Conservation (phyloP, 352 stramenopile genomes). For the Globisporangium megalacanthum region DNA sequence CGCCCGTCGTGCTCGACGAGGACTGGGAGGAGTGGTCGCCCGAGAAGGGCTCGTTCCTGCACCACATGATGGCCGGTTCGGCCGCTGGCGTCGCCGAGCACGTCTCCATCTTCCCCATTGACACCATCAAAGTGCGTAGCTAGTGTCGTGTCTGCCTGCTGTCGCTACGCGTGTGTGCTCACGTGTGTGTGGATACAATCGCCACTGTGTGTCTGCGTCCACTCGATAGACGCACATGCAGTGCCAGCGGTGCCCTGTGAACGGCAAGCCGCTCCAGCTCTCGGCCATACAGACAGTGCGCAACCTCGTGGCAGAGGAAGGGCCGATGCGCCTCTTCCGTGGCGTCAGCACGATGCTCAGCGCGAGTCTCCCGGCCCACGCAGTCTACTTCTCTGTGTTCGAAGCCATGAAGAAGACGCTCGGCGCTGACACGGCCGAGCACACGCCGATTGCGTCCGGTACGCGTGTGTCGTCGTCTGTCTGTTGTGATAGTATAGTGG, state of each 20-base stretch:
- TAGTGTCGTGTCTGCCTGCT: neutral
- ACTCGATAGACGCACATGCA: conserved; percentile 94
- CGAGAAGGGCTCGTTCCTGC: conserved; percentile 90
- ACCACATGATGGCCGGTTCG: conserved; percentile 94
- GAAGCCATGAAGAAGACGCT: conserved; percentile 84
- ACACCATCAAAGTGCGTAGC: conserved; percentile 70
- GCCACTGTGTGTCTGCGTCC: no score
- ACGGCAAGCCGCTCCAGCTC: conserved; percentile 47
- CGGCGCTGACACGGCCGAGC: conserved; percentile 58
- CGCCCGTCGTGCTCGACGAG: conserved; percentile 40
- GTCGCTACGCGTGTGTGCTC: neutral
- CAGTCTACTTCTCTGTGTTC: conserved; percentile 92
- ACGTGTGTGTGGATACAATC: neutral
- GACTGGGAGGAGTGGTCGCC: conserved; percentile 94
- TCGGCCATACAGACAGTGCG: conserved; percentile 59
- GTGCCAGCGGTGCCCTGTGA: conserved; percentile 78
- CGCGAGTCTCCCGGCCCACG: conserved; percentile 96
- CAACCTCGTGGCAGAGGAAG: conserved; percentile 61
- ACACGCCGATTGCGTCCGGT: conserved; percentile 69
- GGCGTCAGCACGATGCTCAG: conserved; percentile 96
- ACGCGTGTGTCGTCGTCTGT: conserved; percentile 1
- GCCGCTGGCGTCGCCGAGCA: conserved; percentile 96
- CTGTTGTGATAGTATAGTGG: neutral
- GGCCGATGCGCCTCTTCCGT: conserved; percentile 89
- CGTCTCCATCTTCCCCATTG: conserved; percentile 96